Conservation (phyloP, 2,329 filamentous ascomycete species). For the Xylaria polymorpha region DNA sequence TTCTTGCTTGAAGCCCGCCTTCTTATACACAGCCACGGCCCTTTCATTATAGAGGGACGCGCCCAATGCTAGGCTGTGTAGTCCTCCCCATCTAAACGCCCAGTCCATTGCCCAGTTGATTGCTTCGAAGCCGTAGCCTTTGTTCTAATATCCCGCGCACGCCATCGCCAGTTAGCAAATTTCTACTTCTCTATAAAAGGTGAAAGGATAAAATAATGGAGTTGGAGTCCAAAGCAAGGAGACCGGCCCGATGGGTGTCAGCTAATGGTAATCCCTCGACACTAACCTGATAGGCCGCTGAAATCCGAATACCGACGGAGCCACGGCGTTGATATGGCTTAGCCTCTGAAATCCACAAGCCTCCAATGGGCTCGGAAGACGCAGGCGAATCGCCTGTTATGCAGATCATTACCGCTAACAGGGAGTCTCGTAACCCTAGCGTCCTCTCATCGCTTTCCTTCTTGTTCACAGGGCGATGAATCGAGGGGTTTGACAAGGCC, state of each 20-base stretch:
- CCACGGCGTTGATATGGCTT: slow-evolving; percentile 28
- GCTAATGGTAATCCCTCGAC: background rate
- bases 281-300: slow-evolving; percentile 26
- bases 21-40: slow-evolving; percentile 57
- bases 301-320: slow-evolving; percentile 23
- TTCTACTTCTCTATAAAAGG: slow-evolving; percentile 41
- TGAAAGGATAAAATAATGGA: background rate
- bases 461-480: slow-evolving; percentile 35
- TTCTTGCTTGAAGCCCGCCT: slow-evolving; percentile 59
- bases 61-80: slow-evolving; percentile 58
- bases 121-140: slow-evolving; percentile 60
- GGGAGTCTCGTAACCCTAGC: slow-evolving; percentile 27
- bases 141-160: slow-evolving; percentile 49
- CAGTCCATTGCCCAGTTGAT: slow-evolving; percentile 61
- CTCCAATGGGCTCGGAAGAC: slow-evolving; percentile 18
- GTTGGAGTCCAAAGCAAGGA: slow-evolving; percentile 40
- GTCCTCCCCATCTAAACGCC: slow-evolving; percentile 57
- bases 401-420: slow-evolving; percentile 41
- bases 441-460: slow-evolving; percentile 29
- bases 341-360: slow-evolving; percentile 1
- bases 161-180: slow-evolving; percentile 43
- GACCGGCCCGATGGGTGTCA: background rate
- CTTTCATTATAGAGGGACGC: slow-evolving; percentile 57
- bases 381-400: slow-evolving; percentile 24
- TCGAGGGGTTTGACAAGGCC: slow-evolving; percentile 30